phyloP scores from a whole-genome alignment of 129 eudicot species.

The Centella asiatica region DNA sequence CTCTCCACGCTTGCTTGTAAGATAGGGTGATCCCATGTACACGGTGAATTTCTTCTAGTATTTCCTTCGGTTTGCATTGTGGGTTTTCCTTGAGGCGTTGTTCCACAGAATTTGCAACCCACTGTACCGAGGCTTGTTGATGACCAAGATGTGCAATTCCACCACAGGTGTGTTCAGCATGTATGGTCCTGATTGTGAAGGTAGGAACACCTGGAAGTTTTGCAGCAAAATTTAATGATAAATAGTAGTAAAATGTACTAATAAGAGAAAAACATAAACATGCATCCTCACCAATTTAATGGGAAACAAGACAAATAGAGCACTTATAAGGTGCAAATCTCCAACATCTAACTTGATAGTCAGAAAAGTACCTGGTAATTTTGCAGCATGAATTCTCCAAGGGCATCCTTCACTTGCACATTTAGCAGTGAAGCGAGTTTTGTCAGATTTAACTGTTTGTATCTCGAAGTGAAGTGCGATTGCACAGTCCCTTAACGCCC shows the following conservation, averaged over 20 bases:
- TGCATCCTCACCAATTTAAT: neutral
- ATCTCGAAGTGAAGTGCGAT: slow-evolving; percentile 78
- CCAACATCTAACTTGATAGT: neutral
- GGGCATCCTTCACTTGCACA: slow-evolving; percentile 86
- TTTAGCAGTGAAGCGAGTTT: slow-evolving; percentile 82
- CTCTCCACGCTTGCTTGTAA: slow-evolving; percentile 93
- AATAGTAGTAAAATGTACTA: too few species aligned
- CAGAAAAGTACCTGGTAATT: slow-evolving; percentile 62
- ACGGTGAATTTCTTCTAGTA: slow-evolving; percentile 79
- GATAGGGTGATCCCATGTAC: slow-evolving; percentile 79
- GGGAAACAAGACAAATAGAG: neutral
- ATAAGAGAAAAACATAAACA: neutral
- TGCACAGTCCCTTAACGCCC: slow-evolving; percentile 67
- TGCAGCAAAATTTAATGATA: slow-evolving; percentile 36
- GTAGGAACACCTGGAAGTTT: slow-evolving; percentile 83
- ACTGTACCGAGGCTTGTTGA: slow-evolving; percentile 83
- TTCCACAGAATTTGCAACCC: slow-evolving; percentile 82
- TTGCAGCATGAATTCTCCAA: slow-evolving; percentile 87
- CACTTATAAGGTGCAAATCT: neutral
- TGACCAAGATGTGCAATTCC: slow-evolving; percentile 83
- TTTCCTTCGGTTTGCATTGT: slow-evolving; percentile 79
- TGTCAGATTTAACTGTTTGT: slow-evolving; percentile 78
- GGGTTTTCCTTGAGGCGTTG: slow-evolving; percentile 70
- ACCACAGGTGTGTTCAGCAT: slow-evolving; percentile 56
- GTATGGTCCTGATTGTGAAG: slow-evolving; percentile 68